Evolutionary conservation across 164 flowering plant genomes (phyloP).

Genomic region (Aristolochia fimbriata): DNA sequence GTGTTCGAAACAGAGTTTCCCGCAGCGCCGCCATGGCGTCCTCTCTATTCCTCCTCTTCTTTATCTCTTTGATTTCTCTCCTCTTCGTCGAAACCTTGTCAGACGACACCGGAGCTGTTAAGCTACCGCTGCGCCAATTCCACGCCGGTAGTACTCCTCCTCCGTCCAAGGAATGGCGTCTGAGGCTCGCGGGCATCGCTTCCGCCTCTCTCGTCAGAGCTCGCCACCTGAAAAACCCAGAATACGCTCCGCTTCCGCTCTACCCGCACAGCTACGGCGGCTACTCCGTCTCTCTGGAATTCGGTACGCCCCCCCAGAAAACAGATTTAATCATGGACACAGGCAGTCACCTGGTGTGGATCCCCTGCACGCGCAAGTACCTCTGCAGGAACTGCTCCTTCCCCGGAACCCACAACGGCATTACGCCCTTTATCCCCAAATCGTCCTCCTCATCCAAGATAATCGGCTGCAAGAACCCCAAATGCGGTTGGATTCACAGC

Average conservation of each 20-base stretch:
- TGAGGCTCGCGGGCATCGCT: conserved; percentile 24
- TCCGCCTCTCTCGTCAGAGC: conserved; percentile 40
- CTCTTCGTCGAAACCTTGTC: conserved; percentile 9
- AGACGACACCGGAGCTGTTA: background rate
- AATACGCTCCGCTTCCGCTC: conserved; percentile 19
- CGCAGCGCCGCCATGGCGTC: conserved; percentile 18
- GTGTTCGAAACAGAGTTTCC: background rate
- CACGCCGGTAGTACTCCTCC: conserved; percentile 16
- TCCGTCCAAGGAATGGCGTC: conserved; percentile 11
- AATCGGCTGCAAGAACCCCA: conserved; percentile 45
- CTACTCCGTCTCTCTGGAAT: conserved; percentile 42
- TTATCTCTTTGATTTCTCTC: conserved; percentile 12
- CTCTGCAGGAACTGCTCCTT: conserved; percentile 35
- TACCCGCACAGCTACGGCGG: conserved; percentile 47
- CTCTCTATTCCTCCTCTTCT: conserved; percentile 8
- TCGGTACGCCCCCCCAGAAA: conserved; percentile 63
- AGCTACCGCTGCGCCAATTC: conserved; percentile 8
- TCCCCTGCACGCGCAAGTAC: conserved; percentile 49
- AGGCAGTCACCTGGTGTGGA: conserved; percentile 49
- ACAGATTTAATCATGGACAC: conserved; percentile 47
- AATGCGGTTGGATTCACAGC: conserved; percentile 50
- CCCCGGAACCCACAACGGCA: conserved; percentile 4
- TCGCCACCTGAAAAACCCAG: conserved; percentile 35
- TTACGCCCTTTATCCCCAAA: conserved; percentile 36
- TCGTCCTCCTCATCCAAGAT: conserved; percentile 36